Conservation (phyloP, 139 green algal genomes). For the Chlorella sp. region DNA sequence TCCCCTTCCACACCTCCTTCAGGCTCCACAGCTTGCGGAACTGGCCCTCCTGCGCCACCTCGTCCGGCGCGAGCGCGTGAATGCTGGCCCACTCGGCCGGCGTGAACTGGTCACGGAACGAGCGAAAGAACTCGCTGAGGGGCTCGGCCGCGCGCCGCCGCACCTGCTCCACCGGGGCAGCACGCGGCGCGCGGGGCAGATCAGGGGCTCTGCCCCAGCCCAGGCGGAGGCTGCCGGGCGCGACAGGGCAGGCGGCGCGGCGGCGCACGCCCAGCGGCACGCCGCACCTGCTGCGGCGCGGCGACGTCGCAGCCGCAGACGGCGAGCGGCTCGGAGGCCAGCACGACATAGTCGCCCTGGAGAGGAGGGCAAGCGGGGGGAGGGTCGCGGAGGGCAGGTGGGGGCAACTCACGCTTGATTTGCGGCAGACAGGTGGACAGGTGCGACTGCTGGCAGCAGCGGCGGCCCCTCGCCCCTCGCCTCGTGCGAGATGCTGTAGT, state of each 20-base stretch:
- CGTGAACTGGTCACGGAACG: slow-evolving; percentile 50
- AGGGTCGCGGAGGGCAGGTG: not conserved
- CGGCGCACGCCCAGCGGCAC: too few species aligned
- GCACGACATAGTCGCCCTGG: slow-evolving; percentile 76
- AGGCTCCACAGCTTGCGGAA: slow-evolving; percentile 78
- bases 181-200: too few species aligned
- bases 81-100: slow-evolving; percentile 50
- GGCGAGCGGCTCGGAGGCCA: slow-evolving; percentile 70
- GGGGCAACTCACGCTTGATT: too few species aligned
- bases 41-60: slow-evolving; percentile 44
- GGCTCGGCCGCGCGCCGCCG: not conserved
- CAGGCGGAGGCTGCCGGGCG: not conserved
- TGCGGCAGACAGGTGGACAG: too few species aligned
- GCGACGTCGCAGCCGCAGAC: slow-evolving; percentile 81
- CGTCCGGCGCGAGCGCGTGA: not conserved
- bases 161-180: slow-evolving; percentile 62
- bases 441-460: too few species aligned
- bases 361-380: not conserved
- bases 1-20: too few species aligned
- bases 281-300: slow-evolving; percentile 61
- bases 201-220: slow-evolving; percentile 34
- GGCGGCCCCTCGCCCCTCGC: slow-evolving; percentile 12
- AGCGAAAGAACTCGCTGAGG: slow-evolving; percentile 17
- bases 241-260: slow-evolving; percentile 13
- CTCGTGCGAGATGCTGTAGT: slow-evolving; percentile 90